Conservation (phyloP, 2,329 filamentous ascomycete species). For the Beauveria asiatica region DNA sequence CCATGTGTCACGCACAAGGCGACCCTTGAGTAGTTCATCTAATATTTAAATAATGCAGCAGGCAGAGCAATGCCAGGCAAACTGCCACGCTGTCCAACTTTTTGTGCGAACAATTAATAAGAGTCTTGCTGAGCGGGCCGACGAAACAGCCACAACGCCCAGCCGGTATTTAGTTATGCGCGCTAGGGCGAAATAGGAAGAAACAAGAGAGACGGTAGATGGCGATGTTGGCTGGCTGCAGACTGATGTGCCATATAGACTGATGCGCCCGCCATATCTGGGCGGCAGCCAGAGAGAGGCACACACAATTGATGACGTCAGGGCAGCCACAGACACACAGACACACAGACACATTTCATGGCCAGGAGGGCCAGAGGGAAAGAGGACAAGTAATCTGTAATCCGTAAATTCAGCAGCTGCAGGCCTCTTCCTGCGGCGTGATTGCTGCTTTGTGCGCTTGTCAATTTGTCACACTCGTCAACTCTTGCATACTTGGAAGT, state of each 20-base stretch:
- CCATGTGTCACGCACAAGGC: not conserved
- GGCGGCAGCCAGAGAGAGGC: not conserved
- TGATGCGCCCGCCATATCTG: not conserved
- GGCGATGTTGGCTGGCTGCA: not conserved
- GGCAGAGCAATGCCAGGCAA: not conserved
- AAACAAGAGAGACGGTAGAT: constrained; percentile 1
- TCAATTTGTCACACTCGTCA: not conserved
- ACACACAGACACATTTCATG: too few relatives aligned
- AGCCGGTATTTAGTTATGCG: not conserved
- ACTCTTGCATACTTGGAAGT: not conserved
- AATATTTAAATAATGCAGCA: too few relatives aligned
- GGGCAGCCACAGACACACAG: too few relatives aligned
- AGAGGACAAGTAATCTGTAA: not conserved
- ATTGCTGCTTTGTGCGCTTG: not conserved
- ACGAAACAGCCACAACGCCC: not conserved
- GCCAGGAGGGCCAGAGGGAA: too few relatives aligned
- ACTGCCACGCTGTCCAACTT: not conserved
- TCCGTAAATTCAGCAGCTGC: too few relatives aligned
- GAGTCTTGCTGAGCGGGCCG: not conserved
- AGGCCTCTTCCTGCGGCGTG: not conserved
- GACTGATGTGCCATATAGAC: not conserved
- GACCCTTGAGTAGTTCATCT: not conserved
- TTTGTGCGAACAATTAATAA: not conserved
- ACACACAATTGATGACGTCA: not conserved
- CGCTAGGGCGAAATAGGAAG: constrained; percentile 3